Percentiles rank a stretch among this genome's conserved stretches.
Evolutionary conservation across 192 early-diverging fungal genomes (phyloP).

Genomic region (Radiomyces spectabilis): DNA sequence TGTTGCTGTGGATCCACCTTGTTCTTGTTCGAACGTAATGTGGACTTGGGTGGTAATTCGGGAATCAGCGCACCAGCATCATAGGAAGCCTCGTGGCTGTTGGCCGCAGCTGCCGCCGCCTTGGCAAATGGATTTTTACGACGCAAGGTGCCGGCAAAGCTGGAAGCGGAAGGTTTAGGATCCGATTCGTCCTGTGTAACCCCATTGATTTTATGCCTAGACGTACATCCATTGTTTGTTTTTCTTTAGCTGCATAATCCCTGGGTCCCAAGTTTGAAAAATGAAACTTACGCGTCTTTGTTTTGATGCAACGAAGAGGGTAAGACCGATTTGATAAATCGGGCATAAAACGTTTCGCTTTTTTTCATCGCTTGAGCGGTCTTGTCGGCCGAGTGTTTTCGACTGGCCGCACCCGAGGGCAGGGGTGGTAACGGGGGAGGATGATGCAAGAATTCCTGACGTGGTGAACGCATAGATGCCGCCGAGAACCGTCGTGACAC

Average conservation of each 20-base stretch:
- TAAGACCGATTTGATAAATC: constrained; percentile 12
- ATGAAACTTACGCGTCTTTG: constrained; percentile 4
- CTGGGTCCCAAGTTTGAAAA: too few species aligned
- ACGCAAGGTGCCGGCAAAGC: constrained; percentile 15
- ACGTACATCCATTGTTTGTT: too few species aligned
- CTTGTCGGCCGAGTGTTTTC: not conserved
- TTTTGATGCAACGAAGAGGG: constrained; percentile 8
- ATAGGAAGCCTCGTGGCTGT: constrained; percentile 1
- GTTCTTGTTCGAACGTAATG: constrained; percentile 11
- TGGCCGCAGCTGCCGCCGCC: not conserved
- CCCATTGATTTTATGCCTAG: too few species aligned
- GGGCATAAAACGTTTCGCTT: constrained; percentile 16
- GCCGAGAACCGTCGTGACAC: constrained; percentile 3
- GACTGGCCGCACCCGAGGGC: not conserved
- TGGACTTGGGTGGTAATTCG: constrained; percentile 9
- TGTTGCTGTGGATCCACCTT: constrained; percentile 8
- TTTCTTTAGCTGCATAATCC: too few species aligned
- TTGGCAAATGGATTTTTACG: constrained; percentile 23
- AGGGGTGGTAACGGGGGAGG: constrained; percentile 2
- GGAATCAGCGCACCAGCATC: too few species aligned
- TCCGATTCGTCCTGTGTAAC: not conserved
- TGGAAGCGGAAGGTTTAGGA: constrained; percentile 1
- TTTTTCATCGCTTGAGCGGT: constrained; percentile 9
- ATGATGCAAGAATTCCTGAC: constrained; percentile 1
- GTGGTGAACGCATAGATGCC: constrained; percentile 3